Evolutionary conservation across 2,329 filamentous ascomycete species (phyloP), one percentile per base, ranked within the genome.

Genomic region (Chaetothyriales sp.): DNA sequence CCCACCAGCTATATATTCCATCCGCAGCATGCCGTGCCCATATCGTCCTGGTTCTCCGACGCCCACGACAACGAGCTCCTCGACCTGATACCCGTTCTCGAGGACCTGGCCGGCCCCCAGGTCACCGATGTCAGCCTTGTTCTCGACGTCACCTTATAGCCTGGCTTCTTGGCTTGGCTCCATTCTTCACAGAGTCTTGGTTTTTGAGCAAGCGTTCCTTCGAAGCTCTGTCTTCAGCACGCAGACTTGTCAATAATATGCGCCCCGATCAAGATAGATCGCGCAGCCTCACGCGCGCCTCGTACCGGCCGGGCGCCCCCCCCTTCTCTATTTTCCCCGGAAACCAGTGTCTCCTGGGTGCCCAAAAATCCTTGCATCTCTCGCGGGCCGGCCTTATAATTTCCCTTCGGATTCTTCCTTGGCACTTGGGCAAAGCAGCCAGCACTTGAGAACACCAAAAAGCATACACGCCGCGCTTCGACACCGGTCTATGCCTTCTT

Each of bases 31-130:
- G 92, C 92, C 55, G 90, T 98, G 48, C 92, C 92, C 22, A 98
- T 98, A 73, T 95, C 89, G 78, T 97, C 90, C 76, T 98, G 92
- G 92, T 98, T 98, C 73, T 95, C 89, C 60, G 92, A 98, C 71
- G 92, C 92, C 56, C 92, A 98, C 70, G 92, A 98, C 73, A 98
- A 98, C 71, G 92, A 98, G 76, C 78, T 98, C 56, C 77, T 98
- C 64, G 92, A 98, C 68, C 76, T 98, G 63, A 97, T 98, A 68
- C 92, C 92, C 50, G 92, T 98, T 63, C 87, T 98, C 60, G 92
- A 98, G 76, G 92, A 98, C 70, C 77, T 98, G 65, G 90, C 92
- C 56, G 84, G 86, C 60, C 70, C 82, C 54, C 86, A 90, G 67
- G 92, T 98, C 56, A 81, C 85, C 70, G 92, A 98, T 70, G 92